phyloP scores from a whole-genome alignment of 148 eudicot genomes.

The Cornus kousa region DNA sequence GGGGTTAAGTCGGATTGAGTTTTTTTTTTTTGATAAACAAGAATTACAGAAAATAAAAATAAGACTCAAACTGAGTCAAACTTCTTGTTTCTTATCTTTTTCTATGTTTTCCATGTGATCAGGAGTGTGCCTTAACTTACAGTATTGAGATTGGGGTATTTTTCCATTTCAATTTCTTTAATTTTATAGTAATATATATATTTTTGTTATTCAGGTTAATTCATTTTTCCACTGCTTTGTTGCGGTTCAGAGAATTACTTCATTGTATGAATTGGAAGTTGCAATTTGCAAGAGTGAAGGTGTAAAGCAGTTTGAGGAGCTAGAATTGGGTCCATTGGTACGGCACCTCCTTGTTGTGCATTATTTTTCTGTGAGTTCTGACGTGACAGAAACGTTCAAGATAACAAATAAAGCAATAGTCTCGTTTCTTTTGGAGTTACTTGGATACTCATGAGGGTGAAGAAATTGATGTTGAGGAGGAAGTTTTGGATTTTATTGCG shows the following conservation, averaged over 20 bases:
- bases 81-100: not conserved
- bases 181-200: not conserved
- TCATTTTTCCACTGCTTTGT: conserved; percentile 86
- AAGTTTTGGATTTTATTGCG: conserved; percentile 65
- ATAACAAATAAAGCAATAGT: conserved; percentile 66
- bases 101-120: not conserved
- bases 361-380: conserved; percentile 65
- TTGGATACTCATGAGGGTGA: conserved; percentile 26
- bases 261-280: conserved; percentile 69
- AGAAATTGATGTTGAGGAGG: conserved; percentile 43
- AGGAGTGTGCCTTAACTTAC: not conserved
- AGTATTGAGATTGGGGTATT: not conserved
- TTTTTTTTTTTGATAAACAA: not conserved
- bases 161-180: not conserved
- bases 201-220: conserved; percentile 48
- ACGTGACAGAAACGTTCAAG: conserved; percentile 45
- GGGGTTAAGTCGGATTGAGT: not conserved
- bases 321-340: conserved; percentile 81
- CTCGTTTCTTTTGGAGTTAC: conserved; percentile 45
- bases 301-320: conserved; percentile 64
- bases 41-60: too few relatives aligned
- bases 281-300: conserved; percentile 83
- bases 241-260: conserved; percentile 59
- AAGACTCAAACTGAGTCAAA: too few relatives aligned
- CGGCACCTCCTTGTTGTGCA: conserved; percentile 72